Percentiles rank a stretch among this genome's conserved stretches.
Conservation (phyloP, 768 basidiomycete species). For the Fistulinella prunicolor region DNA sequence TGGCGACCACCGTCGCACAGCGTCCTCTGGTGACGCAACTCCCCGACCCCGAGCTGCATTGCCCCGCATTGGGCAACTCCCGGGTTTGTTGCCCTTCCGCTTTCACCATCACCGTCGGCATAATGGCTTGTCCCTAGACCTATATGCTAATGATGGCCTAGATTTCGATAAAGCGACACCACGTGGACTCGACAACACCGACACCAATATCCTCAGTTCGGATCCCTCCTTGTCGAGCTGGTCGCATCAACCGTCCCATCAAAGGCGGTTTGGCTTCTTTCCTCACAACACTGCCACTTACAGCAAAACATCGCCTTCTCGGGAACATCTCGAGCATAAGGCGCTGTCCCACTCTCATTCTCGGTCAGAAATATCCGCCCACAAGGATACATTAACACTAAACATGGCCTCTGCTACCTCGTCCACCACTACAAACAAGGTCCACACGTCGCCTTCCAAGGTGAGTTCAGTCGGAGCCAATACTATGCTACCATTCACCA, state of each 20-base stretch:
- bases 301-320: conserved; percentile 28
- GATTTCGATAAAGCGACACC: conserved; percentile 11
- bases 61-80: conserved; percentile 15
- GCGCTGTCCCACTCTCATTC: conserved; percentile 39
- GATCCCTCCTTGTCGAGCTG: conserved; percentile 16
- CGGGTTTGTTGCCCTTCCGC: conserved; percentile 19
- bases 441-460: conserved; percentile 35
- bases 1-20: conserved; percentile 27
- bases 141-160: conserved; percentile 10
- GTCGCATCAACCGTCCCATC: conserved; percentile 26
- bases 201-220: conserved; percentile 6
- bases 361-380: conserved; percentile 33
- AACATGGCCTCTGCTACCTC: conserved; percentile 30
- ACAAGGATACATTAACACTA: conserved; percentile 11
- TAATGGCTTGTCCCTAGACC: conserved; percentile 3
- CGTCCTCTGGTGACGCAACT: conserved; percentile 49
- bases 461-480: conserved; percentile 27
- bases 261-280: conserved; percentile 28
- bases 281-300: conserved; percentile 39
- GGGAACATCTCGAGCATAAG: conserved; percentile 27
- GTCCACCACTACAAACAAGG: conserved; percentile 26
- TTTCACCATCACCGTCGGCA: conserved; percentile 5
- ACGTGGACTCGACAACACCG: conserved; percentile 10
- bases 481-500: conserved; percentile 2
- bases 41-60: conserved; percentile 42